phyloP scores from a whole-genome alignment of 495 filamentous ascomycete genomes.

The Aspergillus homomorphus region DNA sequence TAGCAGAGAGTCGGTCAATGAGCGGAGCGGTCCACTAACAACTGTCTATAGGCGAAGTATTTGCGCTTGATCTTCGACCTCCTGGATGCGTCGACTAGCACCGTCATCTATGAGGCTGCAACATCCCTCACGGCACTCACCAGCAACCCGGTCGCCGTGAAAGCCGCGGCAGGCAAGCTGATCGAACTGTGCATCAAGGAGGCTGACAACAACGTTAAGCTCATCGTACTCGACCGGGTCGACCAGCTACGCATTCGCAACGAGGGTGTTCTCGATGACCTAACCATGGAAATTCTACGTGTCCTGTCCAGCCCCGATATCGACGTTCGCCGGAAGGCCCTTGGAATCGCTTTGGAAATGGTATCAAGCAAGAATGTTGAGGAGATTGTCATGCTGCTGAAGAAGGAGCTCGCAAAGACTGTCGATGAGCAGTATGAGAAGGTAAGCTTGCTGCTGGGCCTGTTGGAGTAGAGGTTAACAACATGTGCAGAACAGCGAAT shows the following conservation, averaged over 20 bases:
- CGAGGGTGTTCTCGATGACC: slow-evolving; percentile 87
- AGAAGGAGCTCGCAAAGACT: slow-evolving; percentile 96
- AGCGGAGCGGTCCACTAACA: slow-evolving; percentile 24
- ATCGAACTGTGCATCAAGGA: slow-evolving; percentile 96
- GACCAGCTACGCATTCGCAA: slow-evolving; percentile 89
- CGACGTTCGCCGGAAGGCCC: slow-evolving; percentile 90
- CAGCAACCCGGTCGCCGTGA: slow-evolving; percentile 95
- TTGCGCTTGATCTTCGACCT: slow-evolving; percentile 94
- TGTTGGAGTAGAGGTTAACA: slow-evolving; percentile 20
- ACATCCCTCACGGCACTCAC: slow-evolving; percentile 93
- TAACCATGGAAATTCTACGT: slow-evolving; percentile 97
- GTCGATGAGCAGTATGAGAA: slow-evolving; percentile 99
- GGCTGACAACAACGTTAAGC: slow-evolving; percentile 97
- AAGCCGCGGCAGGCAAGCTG: slow-evolving; percentile 92
- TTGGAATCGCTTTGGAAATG: slow-evolving; percentile 93
- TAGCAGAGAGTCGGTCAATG: slow-evolving; percentile 4
- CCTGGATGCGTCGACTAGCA: slow-evolving; percentile 86
- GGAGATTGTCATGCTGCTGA: slow-evolving; percentile 91
- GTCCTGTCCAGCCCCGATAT: slow-evolving; percentile 96
- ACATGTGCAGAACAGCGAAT: slow-evolving; percentile 74
- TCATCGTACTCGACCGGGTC: slow-evolving; percentile 94
- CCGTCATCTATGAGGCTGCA: slow-evolving; percentile 98
- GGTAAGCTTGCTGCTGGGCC: slow-evolving; percentile 31
- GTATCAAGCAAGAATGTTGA: slow-evolving; percentile 98
- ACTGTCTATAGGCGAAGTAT: slow-evolving; percentile 66